A percentile compares a stretch with the other conserved stretches of the same genome.
phyloP scores from a whole-genome alignment of 768 basidiomycete genomes.

The Suillus ampliporus region DNA sequence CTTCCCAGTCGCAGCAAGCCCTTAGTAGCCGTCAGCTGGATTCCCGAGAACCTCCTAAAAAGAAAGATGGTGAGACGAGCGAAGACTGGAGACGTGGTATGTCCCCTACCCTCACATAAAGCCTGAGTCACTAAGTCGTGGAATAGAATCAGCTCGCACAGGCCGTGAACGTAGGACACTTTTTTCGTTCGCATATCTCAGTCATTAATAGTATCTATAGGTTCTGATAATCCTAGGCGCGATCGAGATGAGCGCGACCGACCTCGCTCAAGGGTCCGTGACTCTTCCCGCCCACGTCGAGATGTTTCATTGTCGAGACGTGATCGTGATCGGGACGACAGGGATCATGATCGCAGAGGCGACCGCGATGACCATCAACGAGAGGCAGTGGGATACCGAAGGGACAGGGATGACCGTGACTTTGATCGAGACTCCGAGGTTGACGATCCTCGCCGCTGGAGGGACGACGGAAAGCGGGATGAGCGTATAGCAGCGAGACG shows the following conservation, averaged over 20 bases:
- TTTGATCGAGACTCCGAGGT: constrained; percentile 55
- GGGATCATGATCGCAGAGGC: constrained; percentile 40
- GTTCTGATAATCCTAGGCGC: constrained; percentile 57
- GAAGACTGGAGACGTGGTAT: constrained; percentile 89
- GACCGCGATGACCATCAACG: constrained; percentile 36
- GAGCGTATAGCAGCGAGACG: constrained; percentile 72
- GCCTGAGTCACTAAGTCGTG: constrained; percentile 35
- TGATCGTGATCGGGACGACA: constrained; percentile 43
- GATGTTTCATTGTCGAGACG: constrained; percentile 61
- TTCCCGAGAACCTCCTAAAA: constrained; percentile 62
- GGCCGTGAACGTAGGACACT: constrained; percentile 61
- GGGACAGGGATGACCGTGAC: constrained; percentile 45
- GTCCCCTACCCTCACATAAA: constrained; percentile 29
- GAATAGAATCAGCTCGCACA: constrained; percentile 54
- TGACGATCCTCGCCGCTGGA: constrained; percentile 78
- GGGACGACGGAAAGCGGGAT: constrained; percentile 83
- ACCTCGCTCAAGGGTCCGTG: constrained; percentile 66
- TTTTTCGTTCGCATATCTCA: not conserved
- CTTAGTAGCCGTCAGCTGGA: constrained; percentile 59
- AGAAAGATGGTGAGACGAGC: constrained; percentile 73
- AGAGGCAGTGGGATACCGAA: constrained; percentile 24
- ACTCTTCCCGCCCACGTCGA: constrained; percentile 63
- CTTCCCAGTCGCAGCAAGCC: constrained; percentile 38
- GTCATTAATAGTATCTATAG: constrained; percentile 37
- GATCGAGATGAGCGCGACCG: constrained; percentile 69